Percentiles rank a stretch among this genome's conserved stretches.
Conservation (phyloP, 805 yeast genomes). For the Candida sakaeoensis region DNA sequence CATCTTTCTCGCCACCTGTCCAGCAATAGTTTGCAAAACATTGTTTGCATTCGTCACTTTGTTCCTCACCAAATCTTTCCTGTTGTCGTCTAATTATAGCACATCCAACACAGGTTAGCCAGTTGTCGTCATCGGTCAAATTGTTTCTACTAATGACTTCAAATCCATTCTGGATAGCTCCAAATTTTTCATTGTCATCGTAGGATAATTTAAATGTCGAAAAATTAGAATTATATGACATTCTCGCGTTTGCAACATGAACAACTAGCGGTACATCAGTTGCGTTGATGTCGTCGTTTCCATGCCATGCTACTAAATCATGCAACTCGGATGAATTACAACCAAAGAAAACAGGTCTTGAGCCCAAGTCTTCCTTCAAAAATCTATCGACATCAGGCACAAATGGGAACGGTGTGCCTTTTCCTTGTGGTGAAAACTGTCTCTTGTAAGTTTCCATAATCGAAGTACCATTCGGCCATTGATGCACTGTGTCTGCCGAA, state of each 20-base stretch:
- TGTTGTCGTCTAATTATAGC: conserved; percentile 75
- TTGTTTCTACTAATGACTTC: conserved; percentile 65
- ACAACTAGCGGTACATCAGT: conserved; percentile 68
- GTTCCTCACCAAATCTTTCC: conserved; percentile 60
- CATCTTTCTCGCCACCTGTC: conserved; percentile 20
- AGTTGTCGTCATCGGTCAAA: conserved; percentile 62
- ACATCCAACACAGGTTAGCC: conserved; percentile 76
- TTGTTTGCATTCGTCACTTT: conserved; percentile 61
- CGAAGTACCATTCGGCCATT: conserved; percentile 40
- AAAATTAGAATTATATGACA: conserved; percentile 63
- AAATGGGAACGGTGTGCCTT: conserved; percentile 69
- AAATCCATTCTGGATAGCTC: conserved; percentile 71
- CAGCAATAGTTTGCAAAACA: conserved; percentile 78
- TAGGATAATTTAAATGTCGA: conserved; percentile 69
- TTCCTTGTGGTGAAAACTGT: conserved; percentile 42
- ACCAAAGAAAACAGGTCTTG: conserved; percentile 78
- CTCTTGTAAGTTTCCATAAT: conserved; percentile 31
- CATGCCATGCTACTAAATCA: conserved; percentile 27
- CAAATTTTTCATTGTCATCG: conserved; percentile 49
- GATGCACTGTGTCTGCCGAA: conserved; percentile 19
- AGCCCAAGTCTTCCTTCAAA: conserved; percentile 54
- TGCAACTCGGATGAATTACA: conserved; percentile 49
- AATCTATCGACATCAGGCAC: conserved; percentile 72
- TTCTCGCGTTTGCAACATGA: conserved; percentile 70
- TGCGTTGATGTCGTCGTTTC: conserved; percentile 41